Percentiles rank a stretch among this genome's conserved stretches.
Evolutionary conservation across 208 protist genomes (phyloP).

Genomic region (Phytomonas sp.): DNA sequence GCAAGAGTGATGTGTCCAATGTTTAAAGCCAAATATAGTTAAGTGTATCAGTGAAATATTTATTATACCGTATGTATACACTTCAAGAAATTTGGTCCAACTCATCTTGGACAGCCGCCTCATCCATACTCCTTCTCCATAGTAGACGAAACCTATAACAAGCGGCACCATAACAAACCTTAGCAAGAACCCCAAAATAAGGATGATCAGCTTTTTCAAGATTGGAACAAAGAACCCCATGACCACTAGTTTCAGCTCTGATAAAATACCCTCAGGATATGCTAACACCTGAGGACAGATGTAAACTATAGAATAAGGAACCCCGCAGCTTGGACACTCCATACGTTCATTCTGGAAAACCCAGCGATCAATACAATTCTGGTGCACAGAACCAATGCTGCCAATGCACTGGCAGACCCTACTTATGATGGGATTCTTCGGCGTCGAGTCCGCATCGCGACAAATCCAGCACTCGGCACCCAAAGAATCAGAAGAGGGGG

Average conservation of each 20-base stretch:
- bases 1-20: not conserved
- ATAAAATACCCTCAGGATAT: slow-evolving; percentile 14
- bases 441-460: slow-evolving; percentile 23
- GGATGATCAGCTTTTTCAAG: slow-evolving; percentile 9
- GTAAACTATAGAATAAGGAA: slow-evolving; percentile 33
- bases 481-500: not conserved
- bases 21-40: not conserved
- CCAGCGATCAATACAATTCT: slow-evolving; percentile 63
- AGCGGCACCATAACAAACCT: slow-evolving; percentile 25
- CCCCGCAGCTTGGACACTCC: slow-evolving; percentile 44
- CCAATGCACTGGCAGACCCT: slow-evolving; percentile 50
- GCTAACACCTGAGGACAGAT: not conserved
- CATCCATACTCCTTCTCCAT: not conserved
- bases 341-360: slow-evolving; percentile 39
- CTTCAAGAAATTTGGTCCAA: not conserved
- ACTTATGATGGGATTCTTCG: slow-evolving; percentile 36
- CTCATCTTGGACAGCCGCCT: not conserved
- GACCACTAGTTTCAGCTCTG: slow-evolving; percentile 7
- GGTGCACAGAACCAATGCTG: slow-evolving; percentile 51
- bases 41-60: not conserved
- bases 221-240: slow-evolving; percentile 8
- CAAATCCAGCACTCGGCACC: slow-evolving; percentile 64
- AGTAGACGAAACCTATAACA: slow-evolving; percentile 18
- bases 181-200: slow-evolving; percentile 9
- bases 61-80: not conserved